Conservation (phyloP, 2,329 filamentous ascomycete species). For the Trichoderma sp. region DNA sequence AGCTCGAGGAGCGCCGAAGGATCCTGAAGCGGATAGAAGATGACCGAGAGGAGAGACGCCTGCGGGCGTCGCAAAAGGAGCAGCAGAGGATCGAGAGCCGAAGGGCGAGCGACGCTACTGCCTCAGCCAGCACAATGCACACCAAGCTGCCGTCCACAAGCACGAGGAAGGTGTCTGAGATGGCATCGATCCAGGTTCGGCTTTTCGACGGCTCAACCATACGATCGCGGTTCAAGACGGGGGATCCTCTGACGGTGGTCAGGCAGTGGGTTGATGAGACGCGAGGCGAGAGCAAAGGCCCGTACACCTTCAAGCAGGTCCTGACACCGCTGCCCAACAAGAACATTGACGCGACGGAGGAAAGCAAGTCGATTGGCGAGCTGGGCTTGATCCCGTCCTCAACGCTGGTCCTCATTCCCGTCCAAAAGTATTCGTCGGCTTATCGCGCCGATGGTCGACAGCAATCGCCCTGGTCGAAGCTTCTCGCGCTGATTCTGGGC, state of each 20-base stretch:
- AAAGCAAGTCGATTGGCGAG: conserved; percentile 66
- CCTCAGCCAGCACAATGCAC: conserved; percentile 39
- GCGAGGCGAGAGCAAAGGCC: conserved; percentile 57
- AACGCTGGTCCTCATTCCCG: conserved; percentile 78
- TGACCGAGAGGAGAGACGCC: conserved; percentile 69
- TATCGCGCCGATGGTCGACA: conserved; percentile 40
- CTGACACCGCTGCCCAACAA: conserved; percentile 76
- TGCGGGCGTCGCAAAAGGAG: conserved; percentile 56
- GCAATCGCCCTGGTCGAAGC: conserved; percentile 35
- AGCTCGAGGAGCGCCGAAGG: conserved; percentile 67
- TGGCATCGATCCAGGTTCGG: conserved; percentile 70
- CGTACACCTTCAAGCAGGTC: conserved; percentile 84
- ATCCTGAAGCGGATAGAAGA: conserved; percentile 76
- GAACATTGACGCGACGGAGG: conserved; percentile 73
- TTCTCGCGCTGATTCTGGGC: conserved; percentile 39
- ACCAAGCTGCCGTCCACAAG: conserved; percentile 39
- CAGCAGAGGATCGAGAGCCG: conserved; percentile 41
- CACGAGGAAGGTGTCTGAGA: conserved; percentile 33
- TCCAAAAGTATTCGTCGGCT: conserved; percentile 52
- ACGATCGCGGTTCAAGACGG: conserved; percentile 68
- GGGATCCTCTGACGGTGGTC: conserved; percentile 67
- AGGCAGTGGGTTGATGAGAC: conserved; percentile 75
- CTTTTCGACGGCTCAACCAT: conserved; percentile 83
- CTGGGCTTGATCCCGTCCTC: conserved; percentile 77
- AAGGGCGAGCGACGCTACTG: conserved; percentile 38